Percentiles rank a stretch among this genome's conserved stretches.
Conservation (phyloP, 2,329 filamentous ascomycete species). For the Neonectria neomacrospora region DNA sequence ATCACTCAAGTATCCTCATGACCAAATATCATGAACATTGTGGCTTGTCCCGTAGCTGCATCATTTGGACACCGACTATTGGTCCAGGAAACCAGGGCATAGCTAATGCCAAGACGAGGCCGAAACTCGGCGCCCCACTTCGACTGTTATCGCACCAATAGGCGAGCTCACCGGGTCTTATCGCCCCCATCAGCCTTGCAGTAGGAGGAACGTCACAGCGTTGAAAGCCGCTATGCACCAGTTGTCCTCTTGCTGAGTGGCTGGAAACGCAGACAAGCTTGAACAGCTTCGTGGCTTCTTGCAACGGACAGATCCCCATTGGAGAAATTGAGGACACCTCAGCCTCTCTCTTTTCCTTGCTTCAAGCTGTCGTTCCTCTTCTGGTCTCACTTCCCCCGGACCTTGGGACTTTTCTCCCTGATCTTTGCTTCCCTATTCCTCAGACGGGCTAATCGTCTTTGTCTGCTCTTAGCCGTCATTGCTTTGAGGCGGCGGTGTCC, state of each 20-base stretch:
- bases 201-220: conserved; percentile 37
- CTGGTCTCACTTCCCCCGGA: conserved; percentile 29
- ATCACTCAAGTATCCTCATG: background rate
- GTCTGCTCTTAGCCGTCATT: conserved; percentile 12
- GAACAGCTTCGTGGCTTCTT: conserved; percentile 46
- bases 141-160: conserved; percentile 40
- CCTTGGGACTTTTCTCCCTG: conserved; percentile 25
- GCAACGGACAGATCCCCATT: conserved; percentile 30
- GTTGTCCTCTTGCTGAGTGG: conserved; percentile 51
- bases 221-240: conserved; percentile 43
- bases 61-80: conserved; percentile 23
- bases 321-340: conserved; percentile 51
- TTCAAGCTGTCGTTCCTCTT: conserved; percentile 17
- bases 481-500: conserved; percentile 25
- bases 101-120: conserved; percentile 27
- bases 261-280: conserved; percentile 37
- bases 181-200: conserved; percentile 44
- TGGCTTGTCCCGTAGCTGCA: background rate
- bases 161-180: background rate
- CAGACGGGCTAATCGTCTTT: conserved; percentile 36
- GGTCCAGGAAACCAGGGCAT: conserved; percentile 32
- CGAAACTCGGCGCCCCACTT: conserved; percentile 20
- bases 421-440: conserved; percentile 9
- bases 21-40: conserved; percentile 24
- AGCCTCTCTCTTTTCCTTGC: conserved; percentile 40